Evolutionary conservation across 2,329 filamentous ascomycete species (phyloP).

Genomic region (Botrytis fabae): DNA sequence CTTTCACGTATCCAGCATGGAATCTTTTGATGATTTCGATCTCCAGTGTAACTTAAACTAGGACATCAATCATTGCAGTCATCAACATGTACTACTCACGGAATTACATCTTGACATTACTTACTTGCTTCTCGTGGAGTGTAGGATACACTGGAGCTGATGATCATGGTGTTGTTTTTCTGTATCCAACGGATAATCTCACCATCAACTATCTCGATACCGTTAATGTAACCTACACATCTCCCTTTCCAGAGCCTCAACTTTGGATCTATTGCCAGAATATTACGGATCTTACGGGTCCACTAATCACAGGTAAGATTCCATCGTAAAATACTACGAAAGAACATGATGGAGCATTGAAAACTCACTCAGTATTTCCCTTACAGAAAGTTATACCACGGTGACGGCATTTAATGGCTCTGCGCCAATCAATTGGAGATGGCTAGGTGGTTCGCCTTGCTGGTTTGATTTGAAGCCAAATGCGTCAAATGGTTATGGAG

Average conservation of each 20-base stretch:
- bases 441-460: constrained; percentile 25
- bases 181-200: constrained; percentile 28
- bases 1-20: constrained; percentile 15
- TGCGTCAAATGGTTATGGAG: constrained; percentile 23
- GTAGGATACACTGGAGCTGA: constrained; percentile 21
- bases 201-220: constrained; percentile 31
- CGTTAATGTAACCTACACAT: constrained; percentile 31
- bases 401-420: constrained; percentile 28
- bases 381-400: neutral
- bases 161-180: constrained; percentile 28
- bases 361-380: neutral
- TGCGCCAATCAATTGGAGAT: constrained; percentile 26
- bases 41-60: neutral
- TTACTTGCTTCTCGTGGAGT: constrained; percentile 11
- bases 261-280: constrained; percentile 30
- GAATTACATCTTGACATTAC: neutral
- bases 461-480: constrained; percentile 32
- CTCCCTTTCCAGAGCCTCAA: constrained; percentile 26
- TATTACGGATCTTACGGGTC: constrained; percentile 11
- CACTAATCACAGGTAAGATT: constrained; percentile 17
- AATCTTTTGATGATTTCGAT: constrained; percentile 4
- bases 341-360: neutral
- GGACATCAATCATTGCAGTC: neutral
- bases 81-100: constrained; percentile 13
- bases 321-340: neutral